Conservation (phyloP, 2,329 filamentous ascomycete genomes). For the Cercospora nicotianae region DNA sequence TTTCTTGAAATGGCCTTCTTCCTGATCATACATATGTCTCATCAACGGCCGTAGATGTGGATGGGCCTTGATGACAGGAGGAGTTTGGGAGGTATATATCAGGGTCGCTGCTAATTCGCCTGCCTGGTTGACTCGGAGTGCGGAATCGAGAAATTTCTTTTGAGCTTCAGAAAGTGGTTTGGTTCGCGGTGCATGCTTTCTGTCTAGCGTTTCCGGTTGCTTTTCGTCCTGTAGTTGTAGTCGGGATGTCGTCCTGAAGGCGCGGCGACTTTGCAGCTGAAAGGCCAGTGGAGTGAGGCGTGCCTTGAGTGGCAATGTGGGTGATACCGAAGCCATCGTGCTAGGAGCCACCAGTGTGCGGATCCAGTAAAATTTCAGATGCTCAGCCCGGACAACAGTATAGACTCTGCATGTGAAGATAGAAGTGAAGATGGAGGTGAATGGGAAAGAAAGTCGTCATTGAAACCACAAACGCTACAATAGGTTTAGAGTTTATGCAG, state of each 20-base stretch:
- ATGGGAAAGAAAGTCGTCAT: neutral
- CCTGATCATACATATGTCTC: slow-evolving; percentile 98
- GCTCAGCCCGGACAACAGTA: neutral
- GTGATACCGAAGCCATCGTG: slow-evolving; percentile 14
- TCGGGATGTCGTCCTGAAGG: slow-evolving; percentile 25
- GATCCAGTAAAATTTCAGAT: rapidly evolving
- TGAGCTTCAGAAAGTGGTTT: slow-evolving; percentile 52
- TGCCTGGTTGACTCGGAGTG: slow-evolving; percentile 93
- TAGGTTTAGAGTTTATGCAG: neutral
- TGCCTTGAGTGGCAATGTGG: slow-evolving; percentile 30
- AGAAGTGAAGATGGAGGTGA: neutral
- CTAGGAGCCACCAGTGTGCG: neutral
- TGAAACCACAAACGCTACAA: neutral
- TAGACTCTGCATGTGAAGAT: neutral
- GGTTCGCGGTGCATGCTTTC: slow-evolving; percentile 20
- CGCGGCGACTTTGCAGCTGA: slow-evolving; percentile 32
- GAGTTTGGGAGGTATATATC: slow-evolving; percentile 88
- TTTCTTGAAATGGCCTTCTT: slow-evolving; percentile 79
- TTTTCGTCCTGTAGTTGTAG: slow-evolving; percentile 25
- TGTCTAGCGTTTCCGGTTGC: slow-evolving; percentile 25
- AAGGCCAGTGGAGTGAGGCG: slow-evolving; percentile 35
- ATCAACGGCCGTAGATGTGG: slow-evolving; percentile 88
- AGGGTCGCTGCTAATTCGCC: slow-evolving; percentile 95
- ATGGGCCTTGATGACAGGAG: slow-evolving; percentile 73
- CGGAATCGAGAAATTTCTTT: slow-evolving; percentile 71